Conservation (phyloP, 192 early-diverging fungal genomes). For the Coemansia asiatica region DNA sequence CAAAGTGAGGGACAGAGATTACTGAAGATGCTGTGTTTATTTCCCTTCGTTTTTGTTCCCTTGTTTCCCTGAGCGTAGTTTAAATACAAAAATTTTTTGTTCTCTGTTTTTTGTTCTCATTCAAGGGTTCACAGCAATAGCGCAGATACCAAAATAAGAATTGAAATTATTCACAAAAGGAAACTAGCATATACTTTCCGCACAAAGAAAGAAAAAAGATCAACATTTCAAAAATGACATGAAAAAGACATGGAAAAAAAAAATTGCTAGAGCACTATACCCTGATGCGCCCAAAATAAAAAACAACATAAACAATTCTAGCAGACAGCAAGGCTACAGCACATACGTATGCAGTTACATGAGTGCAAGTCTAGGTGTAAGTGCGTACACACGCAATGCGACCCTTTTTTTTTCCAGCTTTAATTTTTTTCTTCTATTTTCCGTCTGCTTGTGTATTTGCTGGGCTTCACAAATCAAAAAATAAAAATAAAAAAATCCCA, state of each 20-base stretch:
- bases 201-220: neutral
- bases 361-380: neutral
- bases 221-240: constrained; percentile 6
- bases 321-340: neutral
- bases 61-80: constrained; percentile 1
- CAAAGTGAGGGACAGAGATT: neutral
- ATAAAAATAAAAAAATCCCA: too few relatives aligned
- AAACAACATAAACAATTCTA: neutral
- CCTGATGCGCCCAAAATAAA: neutral
- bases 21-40: neutral
- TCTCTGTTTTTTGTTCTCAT: neutral
- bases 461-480: neutral
- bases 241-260: too few relatives aligned
- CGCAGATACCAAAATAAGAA: neutral
- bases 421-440: constrained; percentile 5
- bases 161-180: neutral
- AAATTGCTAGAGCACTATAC: constrained; percentile 6
- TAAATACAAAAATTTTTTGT: constrained; percentile 4
- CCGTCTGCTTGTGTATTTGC: neutral
- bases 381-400: neutral
- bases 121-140: constrained; percentile 7
- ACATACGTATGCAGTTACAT: neutral
- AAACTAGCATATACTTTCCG: neutral
- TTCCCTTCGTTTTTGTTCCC: neutral
- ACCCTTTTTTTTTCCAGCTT: constrained; percentile 4